A percentile compares a stretch with the other conserved stretches of the same genome.
Conservation (phyloP, 1,284 basidiomycete genomes). For the Apiotrichum mycotoxinovorans region DNA sequence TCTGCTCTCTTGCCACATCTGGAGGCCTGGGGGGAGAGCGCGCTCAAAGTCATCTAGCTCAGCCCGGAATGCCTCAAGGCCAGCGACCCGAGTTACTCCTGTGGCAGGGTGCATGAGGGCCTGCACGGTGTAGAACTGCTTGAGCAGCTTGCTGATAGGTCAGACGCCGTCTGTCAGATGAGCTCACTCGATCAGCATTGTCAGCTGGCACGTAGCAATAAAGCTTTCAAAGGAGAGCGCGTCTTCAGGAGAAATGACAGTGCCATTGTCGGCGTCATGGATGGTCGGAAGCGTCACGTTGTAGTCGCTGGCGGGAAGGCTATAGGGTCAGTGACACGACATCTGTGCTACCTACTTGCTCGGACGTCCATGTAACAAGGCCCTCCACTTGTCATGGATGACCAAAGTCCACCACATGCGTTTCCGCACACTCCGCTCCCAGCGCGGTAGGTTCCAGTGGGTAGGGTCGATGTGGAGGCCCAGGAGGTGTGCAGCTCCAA, state of each 20-base stretch:
- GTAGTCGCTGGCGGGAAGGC: constrained; percentile 21
- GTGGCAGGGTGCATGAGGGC: constrained; percentile 7
- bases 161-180: neutral
- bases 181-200: constrained; percentile 24
- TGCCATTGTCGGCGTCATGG: constrained; percentile 24
- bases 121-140: constrained; percentile 27
- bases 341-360: constrained; percentile 23
- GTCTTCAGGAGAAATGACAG: neutral
- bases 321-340: neutral
- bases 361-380: constrained; percentile 35
- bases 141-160: constrained; percentile 19
- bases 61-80: constrained; percentile 19
- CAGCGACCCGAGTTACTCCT: constrained; percentile 16
- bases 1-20: neutral
- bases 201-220: constrained; percentile 29
- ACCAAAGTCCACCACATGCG: constrained; percentile 44
- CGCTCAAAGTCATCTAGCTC: constrained; percentile 24
- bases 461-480: constrained; percentile 45
- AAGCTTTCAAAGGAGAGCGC: constrained; percentile 28
- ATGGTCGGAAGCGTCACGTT: constrained; percentile 31
- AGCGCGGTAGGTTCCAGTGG: constrained; percentile 41
- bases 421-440: constrained; percentile 41
- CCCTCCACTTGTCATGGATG: constrained; percentile 41
- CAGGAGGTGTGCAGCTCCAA: constrained; percentile 41
- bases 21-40: constrained; percentile 12